phyloP scores from a whole-genome alignment of 2,329 filamentous ascomycete species.

The Dactylellina sp. region DNA sequence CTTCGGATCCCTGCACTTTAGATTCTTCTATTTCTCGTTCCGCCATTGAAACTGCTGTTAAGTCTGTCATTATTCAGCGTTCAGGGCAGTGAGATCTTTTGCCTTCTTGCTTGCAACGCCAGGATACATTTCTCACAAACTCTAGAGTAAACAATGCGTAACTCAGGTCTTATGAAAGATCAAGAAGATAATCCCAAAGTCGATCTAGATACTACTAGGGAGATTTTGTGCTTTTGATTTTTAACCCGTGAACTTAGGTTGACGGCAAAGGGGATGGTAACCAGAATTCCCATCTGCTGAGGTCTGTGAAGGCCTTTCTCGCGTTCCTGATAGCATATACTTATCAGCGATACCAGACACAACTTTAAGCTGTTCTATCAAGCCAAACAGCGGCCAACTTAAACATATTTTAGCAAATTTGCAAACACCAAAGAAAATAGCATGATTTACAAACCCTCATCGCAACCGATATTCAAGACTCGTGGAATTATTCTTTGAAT shows the following conservation, averaged over 20 bases:
- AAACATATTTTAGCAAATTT: no score
- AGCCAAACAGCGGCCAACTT: no score
- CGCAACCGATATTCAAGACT: no score
- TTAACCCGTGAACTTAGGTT: neutral
- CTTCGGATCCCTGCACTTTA: constrained; percentile 18
- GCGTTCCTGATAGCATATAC: neutral
- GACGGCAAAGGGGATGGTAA: constrained; percentile 8
- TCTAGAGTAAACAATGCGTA: constrained; percentile 10
- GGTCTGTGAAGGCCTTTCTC: constrained; percentile 8
- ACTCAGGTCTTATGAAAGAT: constrained; percentile 19
- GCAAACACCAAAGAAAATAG: no score
- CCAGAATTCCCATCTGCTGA: constrained; percentile 21
- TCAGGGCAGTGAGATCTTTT: constrained; percentile 16
- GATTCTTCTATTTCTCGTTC: constrained; percentile 32
- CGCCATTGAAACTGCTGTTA: neutral
- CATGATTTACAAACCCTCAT: no score
- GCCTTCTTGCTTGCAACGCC: neutral
- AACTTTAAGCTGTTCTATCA: no score
- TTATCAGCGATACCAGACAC: no score
- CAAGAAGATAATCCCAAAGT: constrained; percentile 7
- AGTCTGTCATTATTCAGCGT: constrained; percentile 15
- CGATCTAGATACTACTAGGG: constrained; percentile 6
- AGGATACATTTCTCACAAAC: neutral
- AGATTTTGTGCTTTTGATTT: neutral
- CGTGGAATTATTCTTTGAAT: no score